Base-by-base conservation (phyloP, 2,329 filamentous ascomycete genomes). In the Sporothrix humicola region DNA sequence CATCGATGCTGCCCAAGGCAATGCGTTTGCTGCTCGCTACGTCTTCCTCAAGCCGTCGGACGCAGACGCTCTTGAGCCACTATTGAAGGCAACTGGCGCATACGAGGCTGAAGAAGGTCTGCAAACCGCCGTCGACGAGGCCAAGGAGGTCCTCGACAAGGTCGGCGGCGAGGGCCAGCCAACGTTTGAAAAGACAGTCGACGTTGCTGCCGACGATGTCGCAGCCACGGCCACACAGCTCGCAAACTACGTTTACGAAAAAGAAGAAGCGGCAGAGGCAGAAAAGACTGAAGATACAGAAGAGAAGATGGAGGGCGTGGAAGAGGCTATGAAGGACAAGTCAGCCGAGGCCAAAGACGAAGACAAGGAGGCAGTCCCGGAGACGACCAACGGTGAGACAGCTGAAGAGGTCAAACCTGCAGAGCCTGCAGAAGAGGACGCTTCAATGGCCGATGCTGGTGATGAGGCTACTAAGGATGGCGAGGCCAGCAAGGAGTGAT, bases 1-100 rank as follows among this genome's bases (percentile, higher is more conserved):
- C 26, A 84, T 85, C 7, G 85, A 88, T 77, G 87, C 88, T 77
- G 85, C 87, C 74, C 88, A 86, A 75, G 88, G 89, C 73, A 86
- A 87, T 77, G 86, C 83, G 66, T 90, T 88, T 73, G 78, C 83
- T 42, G 88, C 87, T 1, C 86, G 88, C 6, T 87, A 86, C 76
- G 80, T 91, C 71, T 85, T 89, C 74, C 77, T 91, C 75, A 81
- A 83, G 46, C 84, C 86, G 2, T 81, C 86, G 0, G 79, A 77
- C 46, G 31, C 48, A 56, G 71, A 82, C 31, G 79, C 78, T 3
- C 77, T 86, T 10, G 82, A 84, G 74, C 71, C 77, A 58, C 82
- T 85, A 46, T 77, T 89, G 69, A 81, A 83, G 50, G 81, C 81
- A 2, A 78, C 82, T 58, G 83, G 80, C 15, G 80, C 81, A 8